Evolutionary conservation across 768 basidiomycete species (phyloP).

Genomic region (Lentinula sp.): DNA sequence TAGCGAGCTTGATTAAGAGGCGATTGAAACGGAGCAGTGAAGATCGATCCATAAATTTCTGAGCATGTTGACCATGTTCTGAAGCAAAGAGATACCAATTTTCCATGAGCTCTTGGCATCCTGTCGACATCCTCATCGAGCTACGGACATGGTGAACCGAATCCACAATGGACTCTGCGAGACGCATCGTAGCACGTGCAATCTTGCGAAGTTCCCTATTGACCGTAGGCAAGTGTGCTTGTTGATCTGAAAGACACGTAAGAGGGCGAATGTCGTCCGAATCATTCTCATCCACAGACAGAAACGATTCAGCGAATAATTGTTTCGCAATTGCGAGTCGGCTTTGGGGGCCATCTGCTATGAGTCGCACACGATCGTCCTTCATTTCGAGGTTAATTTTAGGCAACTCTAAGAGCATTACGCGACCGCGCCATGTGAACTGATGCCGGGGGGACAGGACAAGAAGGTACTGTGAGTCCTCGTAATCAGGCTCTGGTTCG

Average conservation of each 20-base stretch:
- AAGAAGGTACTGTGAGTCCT: constrained; percentile 72
- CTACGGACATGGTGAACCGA: constrained; percentile 84
- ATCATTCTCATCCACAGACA: constrained; percentile 55
- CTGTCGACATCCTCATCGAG: constrained; percentile 51
- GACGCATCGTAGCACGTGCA: constrained; percentile 77
- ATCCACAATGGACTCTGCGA: constrained; percentile 90
- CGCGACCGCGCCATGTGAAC: constrained; percentile 90
- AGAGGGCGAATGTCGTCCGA: constrained; percentile 34
- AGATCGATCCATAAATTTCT: constrained; percentile 78
- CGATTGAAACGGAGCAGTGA: constrained; percentile 73
- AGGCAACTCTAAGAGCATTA: constrained; percentile 72
- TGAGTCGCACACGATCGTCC: constrained; percentile 85
- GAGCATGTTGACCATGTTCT: constrained; percentile 88
- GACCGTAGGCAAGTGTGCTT: constrained; percentile 87
- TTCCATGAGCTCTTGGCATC: constrained; percentile 80
- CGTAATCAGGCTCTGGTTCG: constrained; percentile 31
- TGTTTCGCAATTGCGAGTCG: constrained; percentile 75
- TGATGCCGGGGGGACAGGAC: constrained; percentile 78
- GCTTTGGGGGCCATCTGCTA: constrained; percentile 83
- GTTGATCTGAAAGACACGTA: constrained; percentile 64
- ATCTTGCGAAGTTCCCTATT: constrained; percentile 90
- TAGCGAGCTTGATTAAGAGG: constrained; percentile 82
- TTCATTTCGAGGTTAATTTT: constrained; percentile 77
- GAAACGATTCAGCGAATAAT: constrained; percentile 62
- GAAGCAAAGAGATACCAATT: constrained; percentile 98